Base-by-base conservation (phyloP, 140 eudicot genomes). In the Oenanthe javanica region DNA sequence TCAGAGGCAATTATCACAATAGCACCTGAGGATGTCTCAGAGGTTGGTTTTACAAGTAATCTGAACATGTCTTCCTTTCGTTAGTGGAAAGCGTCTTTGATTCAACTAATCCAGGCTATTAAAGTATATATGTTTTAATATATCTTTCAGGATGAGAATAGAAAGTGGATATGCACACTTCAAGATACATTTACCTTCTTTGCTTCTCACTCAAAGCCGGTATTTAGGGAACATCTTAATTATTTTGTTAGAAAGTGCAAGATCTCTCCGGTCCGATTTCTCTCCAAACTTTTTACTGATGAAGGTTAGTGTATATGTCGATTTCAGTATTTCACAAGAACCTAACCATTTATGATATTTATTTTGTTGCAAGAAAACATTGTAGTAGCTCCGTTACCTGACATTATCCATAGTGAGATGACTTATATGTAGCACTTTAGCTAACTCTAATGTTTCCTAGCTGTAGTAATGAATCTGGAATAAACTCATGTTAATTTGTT, bases 151-250 rank as follows among this genome's bases (percentile, higher is more conserved):
- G 91, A 88, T 83, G 90, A 86, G 70, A 79, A 81, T 73, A 87
- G 83, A 79, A 85, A 84, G 84, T 82, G 89, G 88, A 79, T 80
- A 11, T 77, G 59, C 83, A 84, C 73, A 43, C 91, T 89, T 85
- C 86, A 85, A 79, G 89, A 87, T 78, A 84, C 89, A n/a, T 95
- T 93, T 82, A 69, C 85, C 49, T 95, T 95, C 85, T 91, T 87
- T 85, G 92, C 94, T 64, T 88, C 93, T 70, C 90, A 89, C 61
- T 66, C 86, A 43, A 83, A 82, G 82, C 86, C 70, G 72, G 79
- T 82, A 57, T 92, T 88, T 82, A 88, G 83, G 86, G 86, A 86
- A 77, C 99, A 93, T 86, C 87, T 90, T 78, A 86, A 86, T 51
- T 83, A 83, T 73, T 89, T 92, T 77, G 87, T 86, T 82, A 79